A percentile compares a stretch with the other conserved stretches of the same genome.
These are phyloP conservation scores for Mycena rosella DNA, from an alignment of 768 basidiomycete genomes.

Conservation along the genomic window DNA sequence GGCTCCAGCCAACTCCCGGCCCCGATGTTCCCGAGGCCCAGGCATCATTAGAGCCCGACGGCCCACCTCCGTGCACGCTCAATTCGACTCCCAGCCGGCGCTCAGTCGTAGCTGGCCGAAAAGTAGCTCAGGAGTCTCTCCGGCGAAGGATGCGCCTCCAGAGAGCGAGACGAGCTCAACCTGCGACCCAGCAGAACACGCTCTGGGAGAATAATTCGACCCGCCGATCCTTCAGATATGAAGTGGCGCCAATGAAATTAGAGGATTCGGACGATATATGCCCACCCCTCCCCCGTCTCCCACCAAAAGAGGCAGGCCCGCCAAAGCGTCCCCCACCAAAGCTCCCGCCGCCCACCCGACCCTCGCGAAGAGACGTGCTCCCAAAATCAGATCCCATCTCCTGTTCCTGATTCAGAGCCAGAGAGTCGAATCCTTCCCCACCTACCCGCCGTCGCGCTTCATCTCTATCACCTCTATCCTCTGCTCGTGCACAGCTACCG, in stretches of 20 bases:
- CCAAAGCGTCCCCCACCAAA: slow-evolving; percentile 1
- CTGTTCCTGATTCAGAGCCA: slow-evolving; percentile 30
- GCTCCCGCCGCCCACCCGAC: not conserved
- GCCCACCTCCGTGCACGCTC: not conserved
- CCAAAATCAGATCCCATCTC: slow-evolving; percentile 18
- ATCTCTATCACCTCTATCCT: not conserved
- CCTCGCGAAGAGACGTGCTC: slow-evolving; percentile 15
- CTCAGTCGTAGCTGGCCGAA: not conserved
- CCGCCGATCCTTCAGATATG: not conserved
- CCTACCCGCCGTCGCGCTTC: slow-evolving; percentile 3
- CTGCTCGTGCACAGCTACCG: not conserved
- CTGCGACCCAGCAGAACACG: slow-evolving; percentile 19
- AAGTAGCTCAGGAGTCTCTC: not conserved
- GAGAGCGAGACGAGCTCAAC: slow-evolving; percentile 27
- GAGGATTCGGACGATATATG: not conserved
- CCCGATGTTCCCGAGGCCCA: not conserved
- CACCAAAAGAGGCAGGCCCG: not conserved
- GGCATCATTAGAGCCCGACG: not conserved
- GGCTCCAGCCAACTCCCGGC: slow-evolving; percentile 10
- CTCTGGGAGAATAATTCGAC: slow-evolving; percentile 15
- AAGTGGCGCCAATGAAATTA: not conserved
- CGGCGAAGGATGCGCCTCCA: not conserved
- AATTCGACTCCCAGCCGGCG: not conserved
- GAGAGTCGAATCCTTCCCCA: slow-evolving; percentile 10
- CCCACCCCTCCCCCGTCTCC: slow-evolving; percentile 4